Conservation (phyloP, 2,329 filamentous ascomycete species). For the Fusarium irregulare region DNA sequence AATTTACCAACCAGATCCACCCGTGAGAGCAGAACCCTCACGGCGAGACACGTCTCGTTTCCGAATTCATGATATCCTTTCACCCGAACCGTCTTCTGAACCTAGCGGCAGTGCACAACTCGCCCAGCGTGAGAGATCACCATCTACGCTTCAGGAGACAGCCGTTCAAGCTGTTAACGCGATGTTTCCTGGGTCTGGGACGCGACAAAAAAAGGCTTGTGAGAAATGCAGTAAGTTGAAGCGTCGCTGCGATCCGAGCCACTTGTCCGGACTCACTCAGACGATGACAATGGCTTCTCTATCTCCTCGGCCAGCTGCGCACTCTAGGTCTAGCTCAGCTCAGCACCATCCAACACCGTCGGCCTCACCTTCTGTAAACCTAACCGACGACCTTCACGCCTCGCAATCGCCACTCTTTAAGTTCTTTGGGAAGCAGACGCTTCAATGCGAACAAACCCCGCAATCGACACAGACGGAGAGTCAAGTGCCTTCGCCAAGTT, state of each 20-base stretch:
- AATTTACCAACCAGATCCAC: not conserved
- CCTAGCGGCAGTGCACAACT: not conserved
- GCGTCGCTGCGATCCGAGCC: not conserved
- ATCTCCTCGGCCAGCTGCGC: no score
- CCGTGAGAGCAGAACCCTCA: not conserved
- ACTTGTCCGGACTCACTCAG: no score
- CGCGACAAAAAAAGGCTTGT: not conserved
- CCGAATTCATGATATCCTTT: not conserved
- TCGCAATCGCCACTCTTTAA: no score
- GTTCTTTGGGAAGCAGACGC: no score
- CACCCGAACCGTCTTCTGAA: not conserved
- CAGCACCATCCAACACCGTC: not conserved
- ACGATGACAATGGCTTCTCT: no score
- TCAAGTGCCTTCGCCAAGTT: not conserved
- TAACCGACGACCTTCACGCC: not conserved
- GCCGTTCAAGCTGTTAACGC: not conserved
- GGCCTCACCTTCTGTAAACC: not conserved
- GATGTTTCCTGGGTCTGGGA: not conserved
- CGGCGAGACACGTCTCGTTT: not conserved
- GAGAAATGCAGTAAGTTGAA: not conserved
- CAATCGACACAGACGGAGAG: not conserved
- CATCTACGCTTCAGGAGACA: not conserved
- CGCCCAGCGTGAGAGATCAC: not conserved
- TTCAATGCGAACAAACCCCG: not conserved
- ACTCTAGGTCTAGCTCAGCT: not conserved